phyloP scores from a whole-genome alignment of 208 protist species.

The Leishmania amazonensis region DNA sequence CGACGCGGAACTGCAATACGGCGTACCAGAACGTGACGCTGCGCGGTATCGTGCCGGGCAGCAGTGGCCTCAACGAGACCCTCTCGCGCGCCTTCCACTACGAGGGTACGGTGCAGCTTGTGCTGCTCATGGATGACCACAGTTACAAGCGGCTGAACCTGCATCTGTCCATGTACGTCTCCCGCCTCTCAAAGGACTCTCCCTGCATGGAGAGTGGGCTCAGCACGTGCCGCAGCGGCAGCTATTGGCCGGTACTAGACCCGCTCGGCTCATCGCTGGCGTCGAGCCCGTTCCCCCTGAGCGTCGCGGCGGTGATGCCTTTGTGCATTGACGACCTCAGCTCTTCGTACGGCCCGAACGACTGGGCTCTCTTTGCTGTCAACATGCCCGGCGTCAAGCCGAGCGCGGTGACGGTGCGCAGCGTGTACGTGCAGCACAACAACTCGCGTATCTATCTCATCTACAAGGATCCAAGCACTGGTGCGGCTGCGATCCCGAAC shows the following conservation, averaged over 20 bases:
- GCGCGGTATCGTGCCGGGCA: slow-evolving; percentile 72
- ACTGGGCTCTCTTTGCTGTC: slow-evolving; percentile 78
- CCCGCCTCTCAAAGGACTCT: slow-evolving; percentile 58
- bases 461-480: slow-evolving; percentile 62
- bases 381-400: slow-evolving; percentile 44
- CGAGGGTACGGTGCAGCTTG: slow-evolving; percentile 57
- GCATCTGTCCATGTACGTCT: slow-evolving; percentile 70
- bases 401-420: slow-evolving; percentile 49
- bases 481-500: slow-evolving; percentile 32
- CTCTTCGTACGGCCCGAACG: slow-evolving; percentile 77
- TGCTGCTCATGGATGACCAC: slow-evolving; percentile 70
- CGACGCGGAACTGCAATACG: slow-evolving; percentile 51
- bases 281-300: slow-evolving; percentile 60
- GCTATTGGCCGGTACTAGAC: slow-evolving; percentile 84
- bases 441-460: slow-evolving; percentile 55
- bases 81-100: slow-evolving; percentile 58
- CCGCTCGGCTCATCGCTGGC: slow-evolving; percentile 75
- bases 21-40: slow-evolving; percentile 85
- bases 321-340: slow-evolving; percentile 78
- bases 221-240: slow-evolving; percentile 63
- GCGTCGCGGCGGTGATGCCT: slow-evolving; percentile 22
- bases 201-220: slow-evolving; percentile 44
- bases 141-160: slow-evolving; percentile 43
- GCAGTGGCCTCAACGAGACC: slow-evolving; percentile 40
- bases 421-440: slow-evolving; percentile 51